Percentiles rank a stretch among this genome's conserved stretches.
Conservation (phyloP, 2,329 filamentous ascomycete species). For the Xylaria hypoxylon region DNA sequence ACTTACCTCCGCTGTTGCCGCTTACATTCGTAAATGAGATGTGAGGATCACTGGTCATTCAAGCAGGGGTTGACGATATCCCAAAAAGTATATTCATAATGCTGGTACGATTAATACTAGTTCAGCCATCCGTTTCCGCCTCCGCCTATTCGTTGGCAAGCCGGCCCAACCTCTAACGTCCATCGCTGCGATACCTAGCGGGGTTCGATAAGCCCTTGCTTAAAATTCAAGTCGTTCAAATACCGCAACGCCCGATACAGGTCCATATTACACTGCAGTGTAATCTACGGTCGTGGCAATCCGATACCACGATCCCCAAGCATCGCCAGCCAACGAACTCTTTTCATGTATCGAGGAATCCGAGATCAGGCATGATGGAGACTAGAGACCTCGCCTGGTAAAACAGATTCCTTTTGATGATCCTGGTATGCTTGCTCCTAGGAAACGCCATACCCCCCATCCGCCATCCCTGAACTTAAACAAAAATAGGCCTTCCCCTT, state of each 20-base stretch:
- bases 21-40: not conserved
- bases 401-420: slow-evolving; percentile 35
- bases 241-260: slow-evolving; percentile 35
- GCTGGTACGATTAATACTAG: slow-evolving; percentile 20
- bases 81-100: slow-evolving; percentile 25
- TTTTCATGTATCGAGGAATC: slow-evolving; percentile 24
- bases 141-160: slow-evolving; percentile 5
- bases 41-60: not conserved
- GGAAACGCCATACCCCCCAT: slow-evolving; percentile 22
- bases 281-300: slow-evolving; percentile 15
- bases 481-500: slow-evolving; percentile 33
- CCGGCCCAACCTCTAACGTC: slow-evolving; percentile 1
- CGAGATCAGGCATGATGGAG: slow-evolving; percentile 23
- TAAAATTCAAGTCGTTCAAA: slow-evolving; percentile 22
- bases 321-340: slow-evolving; percentile 22
- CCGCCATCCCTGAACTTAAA: slow-evolving; percentile 33
- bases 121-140: slow-evolving; percentile 7
- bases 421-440: slow-evolving; percentile 21
- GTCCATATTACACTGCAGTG: slow-evolving; percentile 33
- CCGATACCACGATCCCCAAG: slow-evolving; percentile 25
- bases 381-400: slow-evolving; percentile 14
- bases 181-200: slow-evolving; percentile 2
- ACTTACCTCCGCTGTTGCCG: too few species aligned
- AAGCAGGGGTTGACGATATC: slow-evolving; percentile 4
- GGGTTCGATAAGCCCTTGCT: slow-evolving; percentile 4